phyloP scores from a whole-genome alignment of 2,329 filamentous ascomycete species.

The Arthrinium phaeospermum region DNA sequence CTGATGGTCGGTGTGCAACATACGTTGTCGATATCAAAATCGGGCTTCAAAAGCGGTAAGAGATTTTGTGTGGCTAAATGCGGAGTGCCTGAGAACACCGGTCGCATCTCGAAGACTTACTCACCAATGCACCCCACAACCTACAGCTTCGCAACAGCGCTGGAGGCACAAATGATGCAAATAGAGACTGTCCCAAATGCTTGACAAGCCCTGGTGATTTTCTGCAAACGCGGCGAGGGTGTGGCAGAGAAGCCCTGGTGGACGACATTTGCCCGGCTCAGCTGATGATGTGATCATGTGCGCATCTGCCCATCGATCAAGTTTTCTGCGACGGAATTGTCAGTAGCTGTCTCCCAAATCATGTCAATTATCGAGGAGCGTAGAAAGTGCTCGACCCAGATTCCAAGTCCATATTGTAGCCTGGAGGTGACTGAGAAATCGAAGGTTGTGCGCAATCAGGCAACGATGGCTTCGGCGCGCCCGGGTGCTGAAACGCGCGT shows the following conservation, averaged over 20 bases:
- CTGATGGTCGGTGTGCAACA: conserved; percentile 1
- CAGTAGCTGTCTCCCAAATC: not conserved
- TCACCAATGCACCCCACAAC: not conserved
- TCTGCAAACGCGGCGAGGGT: not conserved
- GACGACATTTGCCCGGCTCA: not conserved
- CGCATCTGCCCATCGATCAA: not conserved
- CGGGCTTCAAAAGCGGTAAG: conserved; percentile 4
- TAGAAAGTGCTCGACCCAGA: not conserved
- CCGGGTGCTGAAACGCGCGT: not conserved
- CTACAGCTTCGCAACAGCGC: not conserved
- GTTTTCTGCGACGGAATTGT: not conserved
- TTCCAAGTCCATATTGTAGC: not conserved
- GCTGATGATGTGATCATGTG: not conserved
- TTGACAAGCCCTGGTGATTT: not conserved
- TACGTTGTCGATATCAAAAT: not conserved
- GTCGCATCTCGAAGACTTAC: conserved; percentile 5
- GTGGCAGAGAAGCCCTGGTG: not conserved
- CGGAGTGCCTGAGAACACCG: conserved; percentile 9
- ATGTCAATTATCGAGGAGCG: not conserved
- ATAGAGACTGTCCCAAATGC: not conserved
- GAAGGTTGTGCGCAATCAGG: not conserved
- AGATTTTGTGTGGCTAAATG: conserved; percentile 9
- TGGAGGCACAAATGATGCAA: not conserved
- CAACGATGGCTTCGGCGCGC: not conserved
- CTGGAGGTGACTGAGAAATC: not conserved